phyloP scores from a whole-genome alignment of 139 green algal genomes.

The Coelastrella sp. region DNA sequence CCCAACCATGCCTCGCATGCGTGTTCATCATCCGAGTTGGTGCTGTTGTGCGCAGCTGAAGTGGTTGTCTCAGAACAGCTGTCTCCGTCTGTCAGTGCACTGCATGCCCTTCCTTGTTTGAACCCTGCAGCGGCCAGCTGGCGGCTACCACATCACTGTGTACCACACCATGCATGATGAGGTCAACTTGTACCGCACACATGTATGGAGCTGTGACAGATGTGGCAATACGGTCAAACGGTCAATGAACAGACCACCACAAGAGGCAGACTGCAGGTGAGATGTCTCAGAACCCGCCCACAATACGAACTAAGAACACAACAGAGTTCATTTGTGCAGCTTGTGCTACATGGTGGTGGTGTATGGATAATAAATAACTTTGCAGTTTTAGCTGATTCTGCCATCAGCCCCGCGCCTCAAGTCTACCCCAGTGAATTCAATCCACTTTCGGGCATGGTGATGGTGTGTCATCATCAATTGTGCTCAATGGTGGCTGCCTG shows the following conservation, averaged over 20 bases:
- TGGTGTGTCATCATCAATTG: neutral
- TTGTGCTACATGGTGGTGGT: no score
- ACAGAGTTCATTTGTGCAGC: neutral
- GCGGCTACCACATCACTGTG: constrained; percentile 79
- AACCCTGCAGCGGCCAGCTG: constrained; percentile 63
- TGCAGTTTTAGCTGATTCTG: no score
- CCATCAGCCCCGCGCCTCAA: no score
- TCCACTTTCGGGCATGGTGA: neutral
- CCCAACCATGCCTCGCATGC: no score
- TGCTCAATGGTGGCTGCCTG: neutral
- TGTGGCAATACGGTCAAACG: constrained; percentile 66
- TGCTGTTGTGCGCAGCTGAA: no score
- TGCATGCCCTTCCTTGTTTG: no score
- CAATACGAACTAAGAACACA: neutral
- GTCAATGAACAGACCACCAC: constrained; percentile 71
- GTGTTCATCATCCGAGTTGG: no score
- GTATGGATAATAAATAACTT: no score
- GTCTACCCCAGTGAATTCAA: no score
- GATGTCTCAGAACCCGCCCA: neutral
- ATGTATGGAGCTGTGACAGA: constrained; percentile 55
- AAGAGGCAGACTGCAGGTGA: constrained; percentile 70
- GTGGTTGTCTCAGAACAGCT: neutral
- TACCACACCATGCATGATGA: constrained; percentile 76
- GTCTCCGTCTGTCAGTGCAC: neutral
- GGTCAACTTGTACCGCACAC: constrained; percentile 70